Evolutionary conservation across 129 eudicot species (phyloP).

Genomic region (Artemisia argyi): DNA sequence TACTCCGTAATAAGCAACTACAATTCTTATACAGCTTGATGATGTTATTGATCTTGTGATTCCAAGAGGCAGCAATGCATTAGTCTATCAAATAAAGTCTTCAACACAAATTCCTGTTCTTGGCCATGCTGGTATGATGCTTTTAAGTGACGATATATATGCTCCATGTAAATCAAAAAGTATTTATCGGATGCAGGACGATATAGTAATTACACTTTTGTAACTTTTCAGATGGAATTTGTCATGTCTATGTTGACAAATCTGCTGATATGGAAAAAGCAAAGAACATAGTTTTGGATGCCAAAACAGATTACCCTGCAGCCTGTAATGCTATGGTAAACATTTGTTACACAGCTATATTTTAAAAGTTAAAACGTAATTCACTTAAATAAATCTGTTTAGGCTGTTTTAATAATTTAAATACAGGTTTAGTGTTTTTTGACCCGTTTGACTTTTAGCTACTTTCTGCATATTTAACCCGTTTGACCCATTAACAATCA

Average conservation of each 20-base stretch:
- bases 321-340: constrained; percentile 98
- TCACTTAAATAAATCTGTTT: neutral
- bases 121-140: constrained; percentile 85
- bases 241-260: constrained; percentile 98
- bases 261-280: constrained; percentile 90
- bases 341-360: neutral
- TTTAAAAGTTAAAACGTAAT: too few species aligned
- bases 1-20: constrained; percentile 15
- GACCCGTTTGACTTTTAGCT: too few species aligned
- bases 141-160: constrained; percentile 15
- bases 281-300: constrained; percentile 81
- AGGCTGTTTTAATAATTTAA: neutral
- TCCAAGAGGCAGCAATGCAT: constrained; percentile 98
- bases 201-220: constrained; percentile 19
- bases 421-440: too few species aligned
- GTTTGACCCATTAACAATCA: neutral
- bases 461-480: neutral
- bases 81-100: constrained; percentile 89
- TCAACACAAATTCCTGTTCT: constrained; percentile 94
- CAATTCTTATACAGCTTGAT: constrained; percentile 65
- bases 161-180: constrained; percentile 19
- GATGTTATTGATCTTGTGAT: constrained; percentile 98
- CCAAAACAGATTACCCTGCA: constrained; percentile 97
- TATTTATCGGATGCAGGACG: constrained; percentile 10
- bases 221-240: constrained; percentile 79